Base-by-base conservation (phyloP, 306 rosid genomes). In the Parietaria judaica region DNA sequence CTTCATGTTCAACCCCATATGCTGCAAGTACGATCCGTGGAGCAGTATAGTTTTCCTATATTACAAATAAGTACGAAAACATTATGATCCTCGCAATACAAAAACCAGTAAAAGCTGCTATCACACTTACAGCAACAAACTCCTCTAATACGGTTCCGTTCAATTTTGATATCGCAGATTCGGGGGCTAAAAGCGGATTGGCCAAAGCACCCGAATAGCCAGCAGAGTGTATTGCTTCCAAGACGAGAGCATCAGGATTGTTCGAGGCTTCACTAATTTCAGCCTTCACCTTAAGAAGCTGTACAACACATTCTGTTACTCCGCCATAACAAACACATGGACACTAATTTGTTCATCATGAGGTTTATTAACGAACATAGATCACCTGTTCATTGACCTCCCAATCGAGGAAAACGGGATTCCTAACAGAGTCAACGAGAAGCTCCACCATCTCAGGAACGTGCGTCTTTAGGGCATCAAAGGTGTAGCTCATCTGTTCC, bases 401-500 rank as follows among this genome's bases (percentile, higher is more conserved):
- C 98, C 98, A 91, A 69, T 91, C 96, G 59, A 88, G 89, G 74
- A 88, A 91, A 41, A 60, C 84, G 37, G 98, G 85, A 66, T 91
- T 91, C 79, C 92, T 81, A 56, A 82, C 89, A 58, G 66, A 65
- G 69, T 91, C 98, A 66, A 80, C 67, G 60, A 91, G 98, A 23
- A 91, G 83, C 80, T 91, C 98, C 46, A 85, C 96, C 96, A 88
- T 91, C 76, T 85, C 85, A 58, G 96, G 98, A 81, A 82, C 81
- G 79, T 88, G 69, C 2, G 95, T 83, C 82, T 88, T 88, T 71
- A 92, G 74, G 68, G 94, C 87, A 82, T 81, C 89, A 76, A 76
- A 83, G 37, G 96, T 82, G 74, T 92, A 92, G 73, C 89, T 81
- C 95, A 92, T 92, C 84, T 85, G 98, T 76, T 92, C 98, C 67